Evolutionary conservation across 352 stramenopile species (phyloP).

Genomic region (Phytophthora hibernalis): DNA sequence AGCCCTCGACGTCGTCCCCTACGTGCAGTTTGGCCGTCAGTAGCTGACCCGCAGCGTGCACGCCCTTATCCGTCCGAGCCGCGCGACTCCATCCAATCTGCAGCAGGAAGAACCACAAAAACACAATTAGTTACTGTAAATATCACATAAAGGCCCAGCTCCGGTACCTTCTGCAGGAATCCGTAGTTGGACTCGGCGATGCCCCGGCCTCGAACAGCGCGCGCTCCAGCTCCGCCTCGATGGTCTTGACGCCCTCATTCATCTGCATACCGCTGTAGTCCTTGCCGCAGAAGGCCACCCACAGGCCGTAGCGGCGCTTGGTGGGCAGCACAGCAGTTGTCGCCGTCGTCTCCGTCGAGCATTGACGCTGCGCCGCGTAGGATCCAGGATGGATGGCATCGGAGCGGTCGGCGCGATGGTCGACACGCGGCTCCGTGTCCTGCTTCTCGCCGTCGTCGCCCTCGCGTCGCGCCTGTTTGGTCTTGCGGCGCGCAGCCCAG

Average conservation of each 20-base stretch:
- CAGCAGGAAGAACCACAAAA: neutral
- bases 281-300: conserved; percentile 90
- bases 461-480: conserved; percentile 64
- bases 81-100: conserved; percentile 89
- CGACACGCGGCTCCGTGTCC: conserved; percentile 33
- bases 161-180: conserved; percentile 78
- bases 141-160: neutral
- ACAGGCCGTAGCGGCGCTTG: conserved; percentile 72
- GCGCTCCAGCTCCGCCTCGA: conserved; percentile 91
- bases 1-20: conserved; percentile 69
- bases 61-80: conserved; percentile 91
- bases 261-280: conserved; percentile 93
- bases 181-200: conserved; percentile 92
- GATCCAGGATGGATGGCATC: conserved; percentile 79
- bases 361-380: conserved; percentile 66
- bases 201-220: conserved; percentile 88
- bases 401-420: conserved; percentile 64
- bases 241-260: conserved; percentile 90
- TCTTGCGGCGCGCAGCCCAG: conserved; percentile 78
- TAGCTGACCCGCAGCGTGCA: conserved; percentile 89
- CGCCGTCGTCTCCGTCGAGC: conserved; percentile 1
- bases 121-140: neutral
- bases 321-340: conserved; percentile 13
- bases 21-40: conserved; percentile 89
- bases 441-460: conserved; percentile 32